Evolutionary conservation across 2,329 filamentous ascomycete species (phyloP).

Genomic region (Daldinia sp.): DNA sequence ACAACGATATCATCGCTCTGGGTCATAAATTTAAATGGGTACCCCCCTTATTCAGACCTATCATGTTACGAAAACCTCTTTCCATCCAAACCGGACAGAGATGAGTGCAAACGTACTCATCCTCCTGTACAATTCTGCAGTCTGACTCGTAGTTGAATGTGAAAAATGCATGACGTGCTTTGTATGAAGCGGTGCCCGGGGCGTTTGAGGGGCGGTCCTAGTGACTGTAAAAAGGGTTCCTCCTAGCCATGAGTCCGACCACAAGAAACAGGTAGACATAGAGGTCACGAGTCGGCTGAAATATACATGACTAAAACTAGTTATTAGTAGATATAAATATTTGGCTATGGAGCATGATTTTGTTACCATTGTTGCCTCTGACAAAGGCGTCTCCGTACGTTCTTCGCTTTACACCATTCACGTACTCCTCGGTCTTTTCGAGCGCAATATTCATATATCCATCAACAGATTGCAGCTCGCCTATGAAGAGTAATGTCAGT

Average conservation of each 20-base stretch:
- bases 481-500: constrained; percentile 56
- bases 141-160: not conserved
- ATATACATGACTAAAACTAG: constrained; percentile 70
- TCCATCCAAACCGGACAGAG: not conserved
- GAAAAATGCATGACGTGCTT: not conserved
- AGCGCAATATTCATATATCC: constrained; percentile 99
- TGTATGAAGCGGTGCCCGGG: not conserved
- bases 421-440: constrained; percentile 92
- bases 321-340: constrained; percentile 32
- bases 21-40: not conserved
- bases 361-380: constrained; percentile 88
- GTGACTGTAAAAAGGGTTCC: too few relatives aligned
- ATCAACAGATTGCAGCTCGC: constrained; percentile 94
- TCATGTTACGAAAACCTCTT: not conserved
- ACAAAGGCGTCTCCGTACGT: constrained; percentile 96
- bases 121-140: not conserved
- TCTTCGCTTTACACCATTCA: constrained; percentile 82
- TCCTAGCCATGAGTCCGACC: not conserved
- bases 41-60: not conserved
- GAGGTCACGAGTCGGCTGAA: constrained; percentile 64
- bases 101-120: not conserved
- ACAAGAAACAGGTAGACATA: not conserved
- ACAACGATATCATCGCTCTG: not conserved
- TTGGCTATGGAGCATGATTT: not conserved
- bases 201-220: not conserved